Conservation (phyloP, 2,329 filamentous ascomycete species). For the Pyrenophora seminiperda region DNA sequence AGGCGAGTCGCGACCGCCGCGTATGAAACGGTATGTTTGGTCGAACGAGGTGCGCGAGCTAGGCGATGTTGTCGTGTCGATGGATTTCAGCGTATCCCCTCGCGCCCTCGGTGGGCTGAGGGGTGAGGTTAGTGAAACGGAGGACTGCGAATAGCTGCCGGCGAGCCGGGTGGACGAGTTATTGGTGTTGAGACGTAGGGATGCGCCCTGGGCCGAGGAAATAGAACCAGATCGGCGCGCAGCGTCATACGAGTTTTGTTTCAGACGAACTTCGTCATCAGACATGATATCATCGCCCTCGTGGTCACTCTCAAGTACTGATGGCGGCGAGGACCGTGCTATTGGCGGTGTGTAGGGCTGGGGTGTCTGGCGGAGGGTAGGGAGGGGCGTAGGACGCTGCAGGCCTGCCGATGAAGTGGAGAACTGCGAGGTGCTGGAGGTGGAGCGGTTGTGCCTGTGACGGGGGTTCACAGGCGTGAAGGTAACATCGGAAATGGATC, state of each 20-base stretch:
- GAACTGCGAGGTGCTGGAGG: conserved; percentile 61
- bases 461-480: conserved; percentile 49
- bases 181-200: conserved; percentile 46
- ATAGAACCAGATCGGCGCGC: conserved; percentile 53
- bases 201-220: conserved; percentile 49
- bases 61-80: conserved; percentile 57
- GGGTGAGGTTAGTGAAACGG: conserved; percentile 56
- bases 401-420: conserved; percentile 55
- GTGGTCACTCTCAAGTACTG: conserved; percentile 53
- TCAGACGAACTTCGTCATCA: conserved; percentile 53
- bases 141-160: conserved; percentile 58
- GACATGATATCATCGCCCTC: conserved; percentile 53
- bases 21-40: conserved; percentile 59
- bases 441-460: conserved; percentile 57
- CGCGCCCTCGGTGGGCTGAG: conserved; percentile 51
- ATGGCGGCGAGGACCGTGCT: conserved; percentile 56
- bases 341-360: conserved; percentile 60
- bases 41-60: conserved; percentile 63
- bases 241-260: conserved; percentile 46
- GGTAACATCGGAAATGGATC: conserved; percentile 52
- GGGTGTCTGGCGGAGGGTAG: conserved; percentile 62
- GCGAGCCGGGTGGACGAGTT: conserved; percentile 53
- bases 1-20: conserved; percentile 54
- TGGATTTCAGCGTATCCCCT: conserved; percentile 56
- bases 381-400: conserved; percentile 56